Conservation (phyloP, 2,329 filamentous ascomycete species). For the Diaporthe sp. region DNA sequence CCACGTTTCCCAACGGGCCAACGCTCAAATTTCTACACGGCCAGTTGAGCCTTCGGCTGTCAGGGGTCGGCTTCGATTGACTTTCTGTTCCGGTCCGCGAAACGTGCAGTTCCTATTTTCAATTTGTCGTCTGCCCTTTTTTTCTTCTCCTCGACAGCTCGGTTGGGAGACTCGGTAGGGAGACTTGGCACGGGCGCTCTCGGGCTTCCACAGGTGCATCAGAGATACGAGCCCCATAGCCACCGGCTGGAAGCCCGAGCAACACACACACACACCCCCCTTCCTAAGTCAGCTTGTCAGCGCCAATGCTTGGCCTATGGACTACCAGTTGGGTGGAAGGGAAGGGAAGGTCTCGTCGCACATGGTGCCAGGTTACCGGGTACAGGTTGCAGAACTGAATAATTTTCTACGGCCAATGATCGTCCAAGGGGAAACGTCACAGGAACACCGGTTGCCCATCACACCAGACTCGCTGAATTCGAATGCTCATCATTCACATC, state of each 20-base stretch:
- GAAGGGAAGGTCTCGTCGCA: background rate
- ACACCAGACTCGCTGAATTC: background rate
- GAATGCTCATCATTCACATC: constrained; percentile 30
- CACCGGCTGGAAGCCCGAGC: constrained; percentile 14
- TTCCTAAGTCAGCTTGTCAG: constrained; percentile 10
- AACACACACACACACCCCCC: no score
- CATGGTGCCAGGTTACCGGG: background rate
- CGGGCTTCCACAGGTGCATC: constrained; percentile 3
- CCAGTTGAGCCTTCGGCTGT: constrained; percentile 20
- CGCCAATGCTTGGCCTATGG: constrained; percentile 14
- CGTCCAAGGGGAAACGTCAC: background rate
- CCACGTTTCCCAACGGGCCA: constrained; percentile 23
- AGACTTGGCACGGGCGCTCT: constrained; percentile 3
- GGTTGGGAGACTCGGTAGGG: background rate
- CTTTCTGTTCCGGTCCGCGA: background rate
- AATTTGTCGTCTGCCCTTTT: background rate
- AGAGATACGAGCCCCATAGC: constrained; percentile 13
- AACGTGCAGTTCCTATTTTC: background rate
- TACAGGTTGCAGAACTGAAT: background rate
- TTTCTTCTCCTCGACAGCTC: background rate
- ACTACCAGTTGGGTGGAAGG: background rate
- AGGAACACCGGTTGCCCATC: background rate
- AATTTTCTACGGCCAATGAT: background rate
- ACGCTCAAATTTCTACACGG: constrained; percentile 24
- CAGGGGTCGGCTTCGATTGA: constrained; percentile 22